These are phyloP conservation scores for Aspergillus egyptiacus DNA, from an alignment of 495 filamentous ascomycete species.

Conservation along the genomic window DNA sequence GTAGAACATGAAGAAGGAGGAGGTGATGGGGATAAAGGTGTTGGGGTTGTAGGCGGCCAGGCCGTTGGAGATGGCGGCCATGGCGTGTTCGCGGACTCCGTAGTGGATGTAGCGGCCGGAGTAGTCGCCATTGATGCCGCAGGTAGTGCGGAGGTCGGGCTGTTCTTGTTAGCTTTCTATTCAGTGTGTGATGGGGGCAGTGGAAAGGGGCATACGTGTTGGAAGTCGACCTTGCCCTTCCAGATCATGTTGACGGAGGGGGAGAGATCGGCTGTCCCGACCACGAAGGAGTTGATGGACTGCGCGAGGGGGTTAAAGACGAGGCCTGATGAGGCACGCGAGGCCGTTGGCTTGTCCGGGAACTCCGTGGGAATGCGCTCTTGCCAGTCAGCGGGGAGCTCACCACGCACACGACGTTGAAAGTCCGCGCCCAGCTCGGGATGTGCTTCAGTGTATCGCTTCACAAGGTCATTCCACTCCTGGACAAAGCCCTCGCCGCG, in stretches of 20 bases:
- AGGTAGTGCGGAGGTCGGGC: slow-evolving; percentile 39
- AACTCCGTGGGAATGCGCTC: slow-evolving; percentile 40
- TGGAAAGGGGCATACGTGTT: slow-evolving; percentile 33
- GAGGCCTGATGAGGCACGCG: slow-evolving; percentile 43
- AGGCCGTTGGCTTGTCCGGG: slow-evolving; percentile 43
- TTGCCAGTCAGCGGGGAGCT: slow-evolving; percentile 40
- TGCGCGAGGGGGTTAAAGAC: slow-evolving; percentile 47
- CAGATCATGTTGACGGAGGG: slow-evolving; percentile 54
- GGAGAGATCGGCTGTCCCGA: slow-evolving; percentile 54
- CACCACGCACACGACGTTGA: slow-evolving; percentile 39
- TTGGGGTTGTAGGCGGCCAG: slow-evolving; percentile 45
- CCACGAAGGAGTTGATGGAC: slow-evolving; percentile 46
- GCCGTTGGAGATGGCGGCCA: slow-evolving; percentile 49
- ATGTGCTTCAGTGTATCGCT: slow-evolving; percentile 33
- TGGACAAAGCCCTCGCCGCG: slow-evolving; percentile 36
- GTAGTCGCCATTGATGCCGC: slow-evolving; percentile 45
- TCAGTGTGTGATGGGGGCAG: background rate
- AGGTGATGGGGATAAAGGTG: slow-evolving; percentile 49
- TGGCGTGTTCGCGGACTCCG: slow-evolving; percentile 51
- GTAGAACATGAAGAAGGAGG: slow-evolving; percentile 59
- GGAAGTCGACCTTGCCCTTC: slow-evolving; percentile 50
- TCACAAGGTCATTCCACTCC: slow-evolving; percentile 43
- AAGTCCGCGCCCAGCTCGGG: slow-evolving; percentile 46
- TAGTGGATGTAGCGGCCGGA: slow-evolving; percentile 49
- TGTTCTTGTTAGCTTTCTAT: slow-evolving; percentile 13